phyloP scores from a whole-genome alignment of 192 early-diverging fungal species.

The Diversispora epigaea region DNA sequence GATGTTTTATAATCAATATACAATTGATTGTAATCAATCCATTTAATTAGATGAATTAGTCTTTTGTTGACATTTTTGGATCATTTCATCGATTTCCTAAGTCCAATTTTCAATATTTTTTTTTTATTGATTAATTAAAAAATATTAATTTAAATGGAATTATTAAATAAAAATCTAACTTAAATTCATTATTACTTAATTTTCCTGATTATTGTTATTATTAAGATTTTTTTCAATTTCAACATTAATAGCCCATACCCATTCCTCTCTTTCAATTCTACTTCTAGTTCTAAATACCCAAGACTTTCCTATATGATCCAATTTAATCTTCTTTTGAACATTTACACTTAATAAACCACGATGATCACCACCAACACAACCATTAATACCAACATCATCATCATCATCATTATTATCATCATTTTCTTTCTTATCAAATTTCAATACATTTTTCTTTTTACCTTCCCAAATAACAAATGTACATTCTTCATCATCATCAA shows the following conservation, averaged over 20 bases:
- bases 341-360: background rate
- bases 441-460: conserved; percentile 36
- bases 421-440: conserved; percentile 12
- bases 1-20: too few relatives aligned
- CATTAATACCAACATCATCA: too few relatives aligned
- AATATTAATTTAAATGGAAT: too few relatives aligned
- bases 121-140: too few relatives aligned
- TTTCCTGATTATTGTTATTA: too few relatives aligned
- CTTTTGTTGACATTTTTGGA: too few relatives aligned
- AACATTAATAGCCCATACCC: conserved; percentile 43
- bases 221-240: conserved; percentile 36
- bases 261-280: conserved; percentile 40
- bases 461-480: conserved; percentile 46
- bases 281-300: conserved; percentile 36
- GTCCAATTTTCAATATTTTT: too few relatives aligned
- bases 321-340: background rate
- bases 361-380: background rate
- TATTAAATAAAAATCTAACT: too few relatives aligned
- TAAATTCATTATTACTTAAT: too few relatives aligned
- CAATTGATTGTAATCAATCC: too few relatives aligned
- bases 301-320: conserved; percentile 5
- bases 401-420: background rate
- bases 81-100: too few relatives aligned
- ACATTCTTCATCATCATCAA: conserved; percentile 43
- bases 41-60: too few relatives aligned